A percentile compares a stretch with the other conserved stretches of the same genome.
phyloP scores from a whole-genome alignment of 2,329 filamentous ascomycete species.

The Ploettnerulaceae sp. region DNA sequence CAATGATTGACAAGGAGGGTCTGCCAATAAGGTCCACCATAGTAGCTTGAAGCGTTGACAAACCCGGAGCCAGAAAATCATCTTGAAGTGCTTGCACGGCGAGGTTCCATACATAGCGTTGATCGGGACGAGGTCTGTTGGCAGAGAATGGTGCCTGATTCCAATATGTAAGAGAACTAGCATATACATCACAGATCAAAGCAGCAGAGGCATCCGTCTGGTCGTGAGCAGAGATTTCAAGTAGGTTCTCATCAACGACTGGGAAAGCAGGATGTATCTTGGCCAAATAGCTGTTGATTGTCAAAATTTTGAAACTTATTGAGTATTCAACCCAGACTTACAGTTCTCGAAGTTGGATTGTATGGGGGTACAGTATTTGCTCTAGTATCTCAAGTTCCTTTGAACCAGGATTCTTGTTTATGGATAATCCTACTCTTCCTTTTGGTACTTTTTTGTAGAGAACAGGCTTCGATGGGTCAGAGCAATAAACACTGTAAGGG shows the following conservation, averaged over 20 bases:
- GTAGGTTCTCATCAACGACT: slow-evolving; percentile 52
- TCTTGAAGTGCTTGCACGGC: slow-evolving; percentile 55
- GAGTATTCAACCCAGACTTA: no score
- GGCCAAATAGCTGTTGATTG: slow-evolving; percentile 44
- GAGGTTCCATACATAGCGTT: slow-evolving; percentile 58
- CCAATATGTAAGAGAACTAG: slow-evolving; percentile 55
- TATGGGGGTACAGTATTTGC: slow-evolving; percentile 52
- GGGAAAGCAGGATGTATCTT: slow-evolving; percentile 58
- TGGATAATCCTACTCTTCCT: slow-evolving; percentile 34
- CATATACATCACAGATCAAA: slow-evolving; percentile 53
- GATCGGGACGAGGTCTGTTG: slow-evolving; percentile 49
- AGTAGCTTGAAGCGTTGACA: slow-evolving; percentile 53
- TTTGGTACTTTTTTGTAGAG: slow-evolving; percentile 29
- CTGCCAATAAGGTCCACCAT: slow-evolving; percentile 56
- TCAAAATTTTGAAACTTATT: no score
- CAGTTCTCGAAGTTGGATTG: slow-evolving; percentile 46
- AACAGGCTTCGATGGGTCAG: slow-evolving; percentile 43
- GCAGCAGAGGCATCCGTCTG: slow-evolving; percentile 49
- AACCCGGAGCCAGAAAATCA: slow-evolving; percentile 53
- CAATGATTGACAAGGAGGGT: slow-evolving; percentile 55
- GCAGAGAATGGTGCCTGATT: slow-evolving; percentile 41
- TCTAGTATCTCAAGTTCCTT: slow-evolving; percentile 52
- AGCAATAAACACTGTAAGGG: slow-evolving; percentile 38
- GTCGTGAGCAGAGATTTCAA: slow-evolving; percentile 41
- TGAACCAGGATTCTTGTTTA: slow-evolving; percentile 38